Base-by-base conservation (phyloP, 805 yeast species). In the Wickerhamiella hasegawae region DNA sequence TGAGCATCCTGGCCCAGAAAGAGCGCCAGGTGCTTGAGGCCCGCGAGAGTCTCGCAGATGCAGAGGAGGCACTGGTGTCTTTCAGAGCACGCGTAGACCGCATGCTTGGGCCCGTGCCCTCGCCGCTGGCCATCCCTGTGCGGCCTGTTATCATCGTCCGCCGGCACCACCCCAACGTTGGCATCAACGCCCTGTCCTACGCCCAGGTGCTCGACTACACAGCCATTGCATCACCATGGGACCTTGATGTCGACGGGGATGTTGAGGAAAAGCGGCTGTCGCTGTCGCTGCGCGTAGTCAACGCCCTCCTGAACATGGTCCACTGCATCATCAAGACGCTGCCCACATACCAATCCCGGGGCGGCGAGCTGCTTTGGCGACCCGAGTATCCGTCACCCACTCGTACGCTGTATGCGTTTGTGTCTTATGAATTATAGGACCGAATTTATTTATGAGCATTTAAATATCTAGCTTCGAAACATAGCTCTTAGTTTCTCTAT, bases 11-110 rank as follows among this genome's bases (percentile, higher is more conserved):
- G 38, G 60, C 60, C 23, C 42, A 45, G 38, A 53, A 54, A 32
- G 58, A 55, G 37, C 51, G 59, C 9, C 45, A 48, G 21, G 57
- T 54, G 17, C 47, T 55, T 15, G 59, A 55, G 40, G 57, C 58
- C 18, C 40, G 41, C 17, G 56, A 55, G 36, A 43, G 36, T 10
- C 44, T 51, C 29, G 37, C 34, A 27, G 43, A 39, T 14, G 57
- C 57, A 17, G 42, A 44, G 33, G 41, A 31, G 18, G 58, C 49
- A 31, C 49, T 54, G 31, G 34, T 38, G 12, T 34, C 31, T 14
- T 54, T 53, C 34, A 33, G 45, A 18, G 40, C 30, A 10, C 42
- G 38, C 28, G 25, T 48, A 17, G 28, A 40, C 30, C 31, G 40
- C 12, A 35, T 42, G 34, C 41, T 43, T 28, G 40, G 40, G 16